phyloP scores from a whole-genome alignment of 1,284 basidiomycete species.

The Boletus semigastroideus region DNA sequence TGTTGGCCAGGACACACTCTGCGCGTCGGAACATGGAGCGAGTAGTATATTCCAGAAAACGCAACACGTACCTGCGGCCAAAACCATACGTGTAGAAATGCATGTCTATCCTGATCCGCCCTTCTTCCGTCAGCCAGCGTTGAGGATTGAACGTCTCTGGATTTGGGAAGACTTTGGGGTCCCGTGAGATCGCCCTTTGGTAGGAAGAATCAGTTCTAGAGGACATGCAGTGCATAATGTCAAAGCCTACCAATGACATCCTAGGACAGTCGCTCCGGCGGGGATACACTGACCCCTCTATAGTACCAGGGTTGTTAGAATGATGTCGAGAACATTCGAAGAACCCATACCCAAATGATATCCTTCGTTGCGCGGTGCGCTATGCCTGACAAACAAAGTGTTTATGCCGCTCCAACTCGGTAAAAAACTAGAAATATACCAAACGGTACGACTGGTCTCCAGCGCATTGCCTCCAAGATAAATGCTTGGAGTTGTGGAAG shows the following conservation, averaged over 20 bases:
- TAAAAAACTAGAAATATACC: slow-evolving; percentile 8
- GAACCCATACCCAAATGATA: slow-evolving; percentile 35
- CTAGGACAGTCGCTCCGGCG: slow-evolving; percentile 9
- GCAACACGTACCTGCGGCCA: slow-evolving; percentile 33
- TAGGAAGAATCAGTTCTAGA: background rate
- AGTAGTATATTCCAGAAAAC: too few species aligned
- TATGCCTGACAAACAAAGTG: slow-evolving; percentile 26
- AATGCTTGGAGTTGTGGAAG: slow-evolving; percentile 14
- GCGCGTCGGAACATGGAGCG: background rate
- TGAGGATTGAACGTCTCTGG: slow-evolving; percentile 36
- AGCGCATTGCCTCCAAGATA: slow-evolving; percentile 37
- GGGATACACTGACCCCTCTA: slow-evolving; percentile 19
- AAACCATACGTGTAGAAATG: slow-evolving; percentile 38
- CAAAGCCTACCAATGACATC: slow-evolving; percentile 13
- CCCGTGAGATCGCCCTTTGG: slow-evolving; percentile 14
- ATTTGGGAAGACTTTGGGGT: slow-evolving; percentile 20
- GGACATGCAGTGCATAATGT: background rate
- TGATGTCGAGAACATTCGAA: background rate
- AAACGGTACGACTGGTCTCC: slow-evolving; percentile 35
- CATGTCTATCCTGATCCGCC: slow-evolving; percentile 30
- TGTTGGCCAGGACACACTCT: slow-evolving; percentile 26
- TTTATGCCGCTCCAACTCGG: background rate
- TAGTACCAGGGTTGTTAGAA: background rate
- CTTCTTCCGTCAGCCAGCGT: slow-evolving; percentile 37
- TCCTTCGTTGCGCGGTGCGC: slow-evolving; percentile 38